Percentiles rank a stretch among this genome's conserved stretches.
Conservation (phyloP, 2,329 filamentous ascomycete genomes). For the Colletotrichum sp. region DNA sequence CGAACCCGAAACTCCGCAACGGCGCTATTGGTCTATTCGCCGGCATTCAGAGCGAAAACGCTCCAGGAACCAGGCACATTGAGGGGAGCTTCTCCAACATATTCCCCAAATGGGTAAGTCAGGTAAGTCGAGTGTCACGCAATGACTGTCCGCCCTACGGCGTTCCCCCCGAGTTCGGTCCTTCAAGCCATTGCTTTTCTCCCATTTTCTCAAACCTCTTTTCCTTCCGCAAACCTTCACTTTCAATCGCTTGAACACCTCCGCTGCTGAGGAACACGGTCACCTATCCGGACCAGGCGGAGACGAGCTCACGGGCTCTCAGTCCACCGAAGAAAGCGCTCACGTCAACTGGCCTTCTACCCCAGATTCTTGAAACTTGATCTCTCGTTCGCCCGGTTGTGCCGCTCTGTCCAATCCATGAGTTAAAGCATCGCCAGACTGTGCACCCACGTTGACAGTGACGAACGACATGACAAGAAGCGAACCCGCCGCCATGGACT, state of each 20-base stretch:
- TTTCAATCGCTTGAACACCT: neutral
- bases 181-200: neutral
- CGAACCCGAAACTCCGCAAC: slow-evolving; percentile 1
- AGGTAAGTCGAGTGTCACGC: neutral
- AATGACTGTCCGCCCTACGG: neutral
- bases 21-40: neutral
- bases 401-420: neutral
- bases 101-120: neutral
- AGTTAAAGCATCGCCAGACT: slow-evolving; percentile 9
- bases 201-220: neutral
- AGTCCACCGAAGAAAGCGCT: neutral
- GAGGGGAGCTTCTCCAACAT: neutral
- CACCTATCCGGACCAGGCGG: neutral
- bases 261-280: neutral
- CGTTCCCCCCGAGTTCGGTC: neutral
- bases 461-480: neutral
- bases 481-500: slow-evolving; percentile 13
- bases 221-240: neutral
- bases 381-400: neutral
- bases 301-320: neutral
- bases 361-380: slow-evolving; percentile 11
- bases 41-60: neutral
- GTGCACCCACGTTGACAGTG: neutral
- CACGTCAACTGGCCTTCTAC: neutral
- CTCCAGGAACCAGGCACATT: neutral